Conservation (phyloP, 371 early-diverging fungal species). For the Mucor ambiguus region DNA sequence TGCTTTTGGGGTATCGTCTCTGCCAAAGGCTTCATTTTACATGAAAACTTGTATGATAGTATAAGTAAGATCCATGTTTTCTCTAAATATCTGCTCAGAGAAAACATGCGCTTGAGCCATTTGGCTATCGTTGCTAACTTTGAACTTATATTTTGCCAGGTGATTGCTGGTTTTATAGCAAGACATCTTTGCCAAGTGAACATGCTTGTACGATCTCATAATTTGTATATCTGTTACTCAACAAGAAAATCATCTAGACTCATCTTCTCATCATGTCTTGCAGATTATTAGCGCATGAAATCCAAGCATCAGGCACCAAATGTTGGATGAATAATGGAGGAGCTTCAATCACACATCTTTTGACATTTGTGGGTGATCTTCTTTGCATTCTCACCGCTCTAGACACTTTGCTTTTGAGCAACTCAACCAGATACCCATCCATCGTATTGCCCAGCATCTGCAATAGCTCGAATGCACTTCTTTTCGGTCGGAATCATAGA, state of each 20-base stretch:
- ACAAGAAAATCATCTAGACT: neutral
- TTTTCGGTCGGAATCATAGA: neutral
- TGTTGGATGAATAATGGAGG: neutral
- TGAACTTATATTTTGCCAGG: too few relatives aligned
- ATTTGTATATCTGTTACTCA: too few relatives aligned
- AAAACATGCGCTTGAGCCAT: too few relatives aligned
- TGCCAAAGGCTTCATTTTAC: too few relatives aligned
- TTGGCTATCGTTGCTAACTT: neutral
- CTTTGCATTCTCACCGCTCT: neutral
- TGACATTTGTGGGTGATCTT: neutral
- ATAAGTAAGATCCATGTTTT: too few relatives aligned
- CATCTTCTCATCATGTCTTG: neutral
- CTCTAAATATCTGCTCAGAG: too few relatives aligned
- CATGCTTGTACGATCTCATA: neutral
- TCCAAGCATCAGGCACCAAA: neutral
- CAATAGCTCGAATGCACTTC: too few relatives aligned
- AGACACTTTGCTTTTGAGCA: neutral
- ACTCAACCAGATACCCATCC: neutral
- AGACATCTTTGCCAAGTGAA: neutral
- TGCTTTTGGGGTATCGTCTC: too few relatives aligned
- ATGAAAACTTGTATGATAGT: too few relatives aligned
- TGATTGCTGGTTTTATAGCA: neutral
- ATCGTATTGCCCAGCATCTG: neutral
- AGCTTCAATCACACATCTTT: neutral
- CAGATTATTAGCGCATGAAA: neutral